phyloP scores from a whole-genome alignment of 2,329 filamentous ascomycete genomes.

The Lasiodiplodia sp. region DNA sequence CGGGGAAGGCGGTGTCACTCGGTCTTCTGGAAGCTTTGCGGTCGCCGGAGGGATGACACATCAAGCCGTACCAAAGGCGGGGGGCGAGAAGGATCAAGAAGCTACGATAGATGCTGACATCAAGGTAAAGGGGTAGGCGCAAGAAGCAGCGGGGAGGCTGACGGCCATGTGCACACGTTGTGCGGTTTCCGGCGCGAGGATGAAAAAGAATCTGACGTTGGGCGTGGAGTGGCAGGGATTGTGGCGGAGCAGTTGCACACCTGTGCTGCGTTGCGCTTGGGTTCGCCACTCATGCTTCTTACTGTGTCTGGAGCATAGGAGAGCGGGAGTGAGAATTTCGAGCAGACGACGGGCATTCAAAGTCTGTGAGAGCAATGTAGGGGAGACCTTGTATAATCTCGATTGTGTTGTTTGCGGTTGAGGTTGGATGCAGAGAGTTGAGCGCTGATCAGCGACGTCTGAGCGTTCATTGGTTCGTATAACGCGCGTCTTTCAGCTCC shows the following conservation, averaged over 20 bases:
- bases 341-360: conserved; percentile 14
- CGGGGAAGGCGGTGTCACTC: neutral
- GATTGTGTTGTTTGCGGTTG: neutral
- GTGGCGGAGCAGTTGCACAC: neutral
- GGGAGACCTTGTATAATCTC: neutral
- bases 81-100: conserved; percentile 14
- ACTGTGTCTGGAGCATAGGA: neutral
- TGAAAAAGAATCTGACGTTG: conserved; percentile 21
- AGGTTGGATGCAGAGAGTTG: conserved; percentile 1
- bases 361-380: neutral
- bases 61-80: neutral
- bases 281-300: conserved; percentile 17
- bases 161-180: conserved; percentile 9
- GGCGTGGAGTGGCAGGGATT: conserved; percentile 10
- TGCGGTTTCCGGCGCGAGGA: neutral
- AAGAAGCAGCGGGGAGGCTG: neutral
- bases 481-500: neutral
- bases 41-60: neutral
- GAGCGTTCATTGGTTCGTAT: conserved; percentile 4
- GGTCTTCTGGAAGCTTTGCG: neutral
- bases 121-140: neutral
- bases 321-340: neutral
- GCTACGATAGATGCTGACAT: conserved; percentile 20
- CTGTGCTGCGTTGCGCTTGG: neutral
- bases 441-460: neutral